Conservation (phyloP, 768 basidiomycete species). For the Boletus rubescentipes region DNA sequence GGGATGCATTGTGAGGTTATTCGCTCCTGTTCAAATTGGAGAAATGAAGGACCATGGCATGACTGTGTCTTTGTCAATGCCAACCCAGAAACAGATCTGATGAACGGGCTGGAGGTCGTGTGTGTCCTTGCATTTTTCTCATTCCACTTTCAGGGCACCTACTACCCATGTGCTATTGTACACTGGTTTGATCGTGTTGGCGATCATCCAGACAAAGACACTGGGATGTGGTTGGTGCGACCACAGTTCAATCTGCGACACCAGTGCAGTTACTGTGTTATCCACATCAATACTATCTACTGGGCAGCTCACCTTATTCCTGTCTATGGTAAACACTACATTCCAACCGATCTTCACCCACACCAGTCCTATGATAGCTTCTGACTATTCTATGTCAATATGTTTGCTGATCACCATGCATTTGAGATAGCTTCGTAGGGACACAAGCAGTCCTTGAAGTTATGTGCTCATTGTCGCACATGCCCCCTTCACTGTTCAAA, state of each 20-base stretch:
- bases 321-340: background rate
- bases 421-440: background rate
- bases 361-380: background rate
- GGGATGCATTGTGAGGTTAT: background rate
- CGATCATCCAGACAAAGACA: conserved; percentile 24
- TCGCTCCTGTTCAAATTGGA: background rate
- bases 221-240: conserved; percentile 30
- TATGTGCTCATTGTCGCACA: no score
- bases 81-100: background rate
- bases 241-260: conserved; percentile 1
- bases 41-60: background rate
- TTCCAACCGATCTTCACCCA: background rate
- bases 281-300: background rate
- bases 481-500: no score
- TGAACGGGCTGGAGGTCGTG: conserved; percentile 21
- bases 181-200: conserved; percentile 21
- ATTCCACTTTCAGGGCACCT: background rate
- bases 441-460: no score
- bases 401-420: background rate
- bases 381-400: background rate
- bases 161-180: conserved; percentile 21
- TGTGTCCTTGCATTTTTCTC: conserved; percentile 24
- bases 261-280: background rate
- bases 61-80: conserved; percentile 23
- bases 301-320: background rate